These are phyloP conservation scores for Dalbergia cochinchinensis DNA, from an alignment of 306 rosid species.

Conservation along the genomic window DNA sequence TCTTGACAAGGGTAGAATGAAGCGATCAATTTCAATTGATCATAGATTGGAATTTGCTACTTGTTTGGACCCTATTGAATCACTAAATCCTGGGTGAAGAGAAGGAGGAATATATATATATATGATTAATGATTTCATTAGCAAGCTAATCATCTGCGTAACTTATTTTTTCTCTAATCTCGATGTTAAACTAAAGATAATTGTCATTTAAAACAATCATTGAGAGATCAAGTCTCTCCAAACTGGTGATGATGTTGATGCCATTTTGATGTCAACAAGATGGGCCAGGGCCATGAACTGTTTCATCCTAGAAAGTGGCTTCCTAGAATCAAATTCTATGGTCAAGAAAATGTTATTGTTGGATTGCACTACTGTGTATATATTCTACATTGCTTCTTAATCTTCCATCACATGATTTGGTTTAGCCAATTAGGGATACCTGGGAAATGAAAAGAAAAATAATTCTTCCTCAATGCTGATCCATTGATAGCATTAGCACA, in stretches of 20 bases:
- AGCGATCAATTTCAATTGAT: constrained; percentile 29
- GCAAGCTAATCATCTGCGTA: constrained; percentile 17
- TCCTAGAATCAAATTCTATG: constrained; percentile 32
- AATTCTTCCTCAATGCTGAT: constrained; percentile 2
- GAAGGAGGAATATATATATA: constrained; percentile 2
- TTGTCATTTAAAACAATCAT: constrained; percentile 44
- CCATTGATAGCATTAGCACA: constrained; percentile 23
- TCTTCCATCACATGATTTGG: constrained; percentile 46
- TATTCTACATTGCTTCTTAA: constrained; percentile 11
- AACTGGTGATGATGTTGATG: constrained; percentile 37
- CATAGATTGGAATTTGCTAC: neutral
- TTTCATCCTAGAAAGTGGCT: constrained; percentile 30
- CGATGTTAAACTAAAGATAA: neutral
- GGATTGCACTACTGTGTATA: constrained; percentile 25
- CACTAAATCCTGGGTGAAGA: constrained; percentile 7
- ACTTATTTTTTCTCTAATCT: neutral
- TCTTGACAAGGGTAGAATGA: constrained; percentile 35
- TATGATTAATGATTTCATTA: constrained; percentile 29
- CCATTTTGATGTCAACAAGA: constrained; percentile 18
- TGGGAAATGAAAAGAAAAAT: constrained; percentile 7
- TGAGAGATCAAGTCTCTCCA: constrained; percentile 36
- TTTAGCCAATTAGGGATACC: constrained; percentile 31
- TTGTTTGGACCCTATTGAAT: constrained; percentile 30
- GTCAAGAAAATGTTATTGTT: constrained; percentile 16
- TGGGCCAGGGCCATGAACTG: constrained; percentile 34